A percentile compares a stretch with the other conserved stretches of the same genome.
Evolutionary conservation across 139 green algal genomes (phyloP).

Genomic region (Marvania coccoides): DNA sequence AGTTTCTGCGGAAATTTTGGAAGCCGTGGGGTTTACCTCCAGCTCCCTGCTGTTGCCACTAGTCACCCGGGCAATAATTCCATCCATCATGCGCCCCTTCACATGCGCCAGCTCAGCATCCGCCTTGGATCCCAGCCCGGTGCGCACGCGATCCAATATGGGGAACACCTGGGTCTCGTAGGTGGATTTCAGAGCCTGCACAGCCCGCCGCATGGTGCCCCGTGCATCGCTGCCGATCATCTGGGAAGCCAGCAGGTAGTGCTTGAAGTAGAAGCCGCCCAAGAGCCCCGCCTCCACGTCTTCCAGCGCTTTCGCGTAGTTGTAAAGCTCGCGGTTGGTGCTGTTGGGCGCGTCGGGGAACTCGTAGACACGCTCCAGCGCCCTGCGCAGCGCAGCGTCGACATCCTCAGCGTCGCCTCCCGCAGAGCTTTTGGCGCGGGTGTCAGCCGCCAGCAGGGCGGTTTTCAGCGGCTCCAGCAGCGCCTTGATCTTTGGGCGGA

Average conservation of each 20-base stretch:
- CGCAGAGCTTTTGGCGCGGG: no score
- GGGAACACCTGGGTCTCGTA: constrained; percentile 41
- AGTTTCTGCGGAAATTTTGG: no score
- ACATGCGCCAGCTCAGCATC: constrained; percentile 18
- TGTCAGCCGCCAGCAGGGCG: neutral
- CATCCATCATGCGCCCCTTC: constrained; percentile 25
- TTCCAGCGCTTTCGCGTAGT: constrained; percentile 42
- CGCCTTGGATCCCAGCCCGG: constrained; percentile 6
- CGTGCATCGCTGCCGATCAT: constrained; percentile 35
- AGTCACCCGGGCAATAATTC: neutral
- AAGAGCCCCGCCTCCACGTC: constrained; percentile 31
- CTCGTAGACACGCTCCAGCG: constrained; percentile 22
- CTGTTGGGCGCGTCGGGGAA: constrained; percentile 16
- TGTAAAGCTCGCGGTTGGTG: constrained; percentile 27
- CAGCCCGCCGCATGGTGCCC: constrained; percentile 35
- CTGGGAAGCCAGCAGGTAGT: constrained; percentile 36
- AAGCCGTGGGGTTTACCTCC: no score
- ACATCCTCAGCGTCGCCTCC: neutral
- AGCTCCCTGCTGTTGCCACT: no score
- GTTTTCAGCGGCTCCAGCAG: constrained; percentile 3
- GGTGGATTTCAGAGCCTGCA: constrained; percentile 31
- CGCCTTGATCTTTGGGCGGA: neutral
- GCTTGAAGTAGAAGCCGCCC: constrained; percentile 44
- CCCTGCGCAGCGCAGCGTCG: neutral
- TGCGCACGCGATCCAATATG: constrained; percentile 24